Conservation (phyloP, 1,284 basidiomycete genomes). For the Melampsora larici-populina region DNA sequence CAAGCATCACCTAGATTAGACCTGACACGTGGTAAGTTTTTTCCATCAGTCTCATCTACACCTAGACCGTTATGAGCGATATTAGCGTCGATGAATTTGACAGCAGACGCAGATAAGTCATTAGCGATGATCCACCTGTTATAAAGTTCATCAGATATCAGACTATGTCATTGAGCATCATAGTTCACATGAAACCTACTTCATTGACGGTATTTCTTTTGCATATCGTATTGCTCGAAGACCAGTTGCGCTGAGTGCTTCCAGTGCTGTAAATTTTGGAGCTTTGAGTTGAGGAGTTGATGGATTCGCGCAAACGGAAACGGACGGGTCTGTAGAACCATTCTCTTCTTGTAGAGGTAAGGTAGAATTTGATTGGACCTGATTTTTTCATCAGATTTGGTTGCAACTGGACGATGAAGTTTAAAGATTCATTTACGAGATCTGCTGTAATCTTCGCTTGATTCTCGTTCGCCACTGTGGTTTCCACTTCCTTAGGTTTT, state of each 20-base stretch:
- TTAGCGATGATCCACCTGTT: slow-evolving; percentile 85
- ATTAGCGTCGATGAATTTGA: slow-evolving; percentile 81
- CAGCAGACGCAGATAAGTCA: slow-evolving; percentile 79
- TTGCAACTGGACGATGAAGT: not conserved
- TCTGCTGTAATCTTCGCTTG: not conserved
- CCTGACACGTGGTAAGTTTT: slow-evolving; percentile 62
- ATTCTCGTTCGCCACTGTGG: too few species aligned
- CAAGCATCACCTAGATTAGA: slow-evolving; percentile 92
- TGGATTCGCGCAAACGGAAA: slow-evolving; percentile 2
- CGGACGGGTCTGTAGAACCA: not conserved
- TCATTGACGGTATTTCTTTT: slow-evolving; percentile 88
- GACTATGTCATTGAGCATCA: not conserved
- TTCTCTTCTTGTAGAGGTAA: not conserved
- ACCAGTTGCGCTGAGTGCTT: slow-evolving; percentile 92
- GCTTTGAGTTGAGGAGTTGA: slow-evolving; percentile 58
- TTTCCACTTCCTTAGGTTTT: not conserved
- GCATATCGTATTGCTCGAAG: slow-evolving; percentile 94
- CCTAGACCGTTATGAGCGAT: slow-evolving; percentile 81
- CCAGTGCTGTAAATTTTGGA: slow-evolving; percentile 76
- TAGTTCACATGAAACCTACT: slow-evolving; percentile 58
- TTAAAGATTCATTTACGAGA: not conserved
- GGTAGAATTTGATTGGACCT: not conserved
- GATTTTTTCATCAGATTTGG: too few species aligned
- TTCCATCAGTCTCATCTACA: slow-evolving; percentile 54
- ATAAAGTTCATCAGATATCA: not conserved